phyloP scores from a whole-genome alignment of 805 yeast genomes.

The Starmerella geochares region DNA sequence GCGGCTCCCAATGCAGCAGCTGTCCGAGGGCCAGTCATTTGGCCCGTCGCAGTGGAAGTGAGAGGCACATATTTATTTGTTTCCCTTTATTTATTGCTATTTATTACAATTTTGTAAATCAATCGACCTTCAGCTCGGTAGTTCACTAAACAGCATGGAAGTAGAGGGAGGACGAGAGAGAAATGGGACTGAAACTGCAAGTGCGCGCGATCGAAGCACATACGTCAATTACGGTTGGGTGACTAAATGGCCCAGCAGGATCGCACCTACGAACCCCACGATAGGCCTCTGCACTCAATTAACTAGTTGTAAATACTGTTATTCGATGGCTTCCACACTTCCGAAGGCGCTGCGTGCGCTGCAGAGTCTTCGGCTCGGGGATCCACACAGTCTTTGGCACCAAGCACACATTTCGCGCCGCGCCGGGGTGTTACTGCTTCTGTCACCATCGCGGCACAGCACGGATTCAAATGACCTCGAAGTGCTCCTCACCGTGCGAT shows the following conservation, averaged over 20 bases:
- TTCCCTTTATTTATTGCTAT: neutral
- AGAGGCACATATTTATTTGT: neutral
- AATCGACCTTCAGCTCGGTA: too few relatives aligned
- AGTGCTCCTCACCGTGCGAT: constrained; percentile 69
- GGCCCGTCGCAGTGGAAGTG: constrained; percentile 40
- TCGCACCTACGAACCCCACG: neutral
- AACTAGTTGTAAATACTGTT: neutral
- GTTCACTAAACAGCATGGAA: too few relatives aligned
- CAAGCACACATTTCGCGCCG: constrained; percentile 55
- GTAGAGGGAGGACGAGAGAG: too few relatives aligned
- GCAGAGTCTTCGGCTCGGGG: constrained; percentile 1
- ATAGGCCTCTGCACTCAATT: neutral
- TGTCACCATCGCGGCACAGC: constrained; percentile 44
- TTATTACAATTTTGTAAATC: too few relatives aligned
- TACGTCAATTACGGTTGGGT: neutral
- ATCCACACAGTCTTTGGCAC: constrained; percentile 37
- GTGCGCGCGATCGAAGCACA: too few relatives aligned
- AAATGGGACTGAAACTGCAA: too few relatives aligned
- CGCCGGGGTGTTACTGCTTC: constrained; percentile 66
- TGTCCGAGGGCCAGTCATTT: constrained; percentile 38
- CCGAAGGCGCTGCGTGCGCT: constrained; percentile 3
- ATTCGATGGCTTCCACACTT: neutral
- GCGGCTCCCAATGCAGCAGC: constrained; percentile 29
- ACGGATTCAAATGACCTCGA: constrained; percentile 50
- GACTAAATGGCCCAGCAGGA: neutral